Base-by-base conservation (phyloP, 441 rosid genomes). In the Euphorbia celastroides region DNA sequence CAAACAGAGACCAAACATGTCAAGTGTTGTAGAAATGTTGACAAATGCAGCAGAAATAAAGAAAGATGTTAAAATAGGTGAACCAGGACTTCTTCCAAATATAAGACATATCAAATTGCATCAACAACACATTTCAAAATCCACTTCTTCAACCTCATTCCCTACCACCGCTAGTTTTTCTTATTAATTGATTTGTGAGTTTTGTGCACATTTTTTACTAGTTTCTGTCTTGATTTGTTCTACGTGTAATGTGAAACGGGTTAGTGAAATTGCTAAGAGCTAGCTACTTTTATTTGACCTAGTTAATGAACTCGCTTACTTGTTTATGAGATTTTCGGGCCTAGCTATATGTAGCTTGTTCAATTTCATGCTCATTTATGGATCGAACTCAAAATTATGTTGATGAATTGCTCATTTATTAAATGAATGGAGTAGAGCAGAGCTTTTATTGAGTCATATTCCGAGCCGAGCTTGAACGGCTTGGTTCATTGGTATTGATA, bases 51-150 rank as follows among this genome's bases (percentile, higher is more conserved):
- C 58, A 5, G 74, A 79, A 25, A 13, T 79, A 19, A 48, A 2
- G 22, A 61, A 19, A 41, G 70, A 66, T 25, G 60, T 56, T 26
- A 30, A 77, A 46, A 75, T 84, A 52, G 57, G 77, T 0, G 70
- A 70, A n/a, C 93, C 88, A 0, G 89, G 86, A 17, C 75, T 74
- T 36, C 58, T 87, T 51, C 32, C 77, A 9, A 79, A 83, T 72
- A 72, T 80, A 17, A 83, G 61, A 76, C 74, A 80, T 17, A 85
- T 87, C 71, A 82, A 75, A 70, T 50, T 81, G 8, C 71, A 56
- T 2, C 76, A 60, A 0, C 65, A 60, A 68, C 70, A 65, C 16
- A 57, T 64, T 14, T 72, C 52, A 0, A 10, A 28, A 51, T 32
- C 38, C 62, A 11, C 16, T 11, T 67, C 70, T 27, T 74, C 79